Percentiles rank a stretch among this genome's conserved stretches.
These are phyloP conservation scores for Opeltia flavorubescens DNA, from an alignment of 495 filamentous ascomycete genomes.

Conservation along the genomic window DNA sequence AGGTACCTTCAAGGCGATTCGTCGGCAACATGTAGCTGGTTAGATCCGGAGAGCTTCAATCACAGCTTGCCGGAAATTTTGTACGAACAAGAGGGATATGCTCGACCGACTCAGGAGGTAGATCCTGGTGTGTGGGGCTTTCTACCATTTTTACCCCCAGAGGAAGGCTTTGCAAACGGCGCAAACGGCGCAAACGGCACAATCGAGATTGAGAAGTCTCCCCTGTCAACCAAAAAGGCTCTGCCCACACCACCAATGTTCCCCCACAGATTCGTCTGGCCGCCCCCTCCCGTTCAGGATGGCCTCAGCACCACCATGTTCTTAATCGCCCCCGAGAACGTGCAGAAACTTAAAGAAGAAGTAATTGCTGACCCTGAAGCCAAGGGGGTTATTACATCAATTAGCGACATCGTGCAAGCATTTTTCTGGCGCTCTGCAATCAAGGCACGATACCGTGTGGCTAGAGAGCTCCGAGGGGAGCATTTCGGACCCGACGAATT, in stretches of 20 bases:
- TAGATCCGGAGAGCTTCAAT: slow-evolving; percentile 23
- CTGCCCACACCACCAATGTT: slow-evolving; percentile 8
- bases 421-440: slow-evolving; percentile 24
- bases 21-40: slow-evolving; percentile 20
- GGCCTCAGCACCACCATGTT: slow-evolving; percentile 15
- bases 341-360: slow-evolving; percentile 15
- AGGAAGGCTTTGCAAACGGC: slow-evolving; percentile 1
- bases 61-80: slow-evolving; percentile 20
- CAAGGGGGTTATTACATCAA: slow-evolving; percentile 11
- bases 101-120: slow-evolving; percentile 10
- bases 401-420: slow-evolving; percentile 20
- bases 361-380: slow-evolving; percentile 15
- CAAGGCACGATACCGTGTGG: slow-evolving; percentile 20
- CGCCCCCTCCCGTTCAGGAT: slow-evolving; percentile 12
- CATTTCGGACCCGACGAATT: slow-evolving; percentile 16
- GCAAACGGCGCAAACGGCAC: not conserved
- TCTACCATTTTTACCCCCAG: slow-evolving; percentile 12
- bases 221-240: not conserved
- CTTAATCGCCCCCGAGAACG: slow-evolving; percentile 12
- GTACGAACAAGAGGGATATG: slow-evolving; percentile 18
- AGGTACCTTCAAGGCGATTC: slow-evolving; percentile 20
- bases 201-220: not conserved
- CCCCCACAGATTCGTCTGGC: slow-evolving; percentile 15
- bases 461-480: slow-evolving; percentile 16
- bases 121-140: slow-evolving; percentile 17